Evolutionary conservation across 805 yeast species (phyloP).

Genomic region (Kluyveromyces dobzhanskii): DNA sequence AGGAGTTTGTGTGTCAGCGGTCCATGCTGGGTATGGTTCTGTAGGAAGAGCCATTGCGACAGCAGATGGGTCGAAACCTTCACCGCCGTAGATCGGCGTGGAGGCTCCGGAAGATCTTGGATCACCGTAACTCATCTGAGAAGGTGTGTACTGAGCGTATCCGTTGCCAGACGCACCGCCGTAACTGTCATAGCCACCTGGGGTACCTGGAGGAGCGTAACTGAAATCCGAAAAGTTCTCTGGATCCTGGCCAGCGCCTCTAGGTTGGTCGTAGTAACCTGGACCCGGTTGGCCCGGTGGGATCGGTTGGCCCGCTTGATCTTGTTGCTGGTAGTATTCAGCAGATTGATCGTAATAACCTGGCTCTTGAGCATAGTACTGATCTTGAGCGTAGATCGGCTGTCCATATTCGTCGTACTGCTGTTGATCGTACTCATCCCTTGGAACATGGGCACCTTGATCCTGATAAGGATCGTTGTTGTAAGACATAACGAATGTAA

Average conservation of each 20-base stretch:
- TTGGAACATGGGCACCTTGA: slow-evolving; percentile 20
- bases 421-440: slow-evolving; percentile 14
- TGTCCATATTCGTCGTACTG: slow-evolving; percentile 34
- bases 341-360: slow-evolving; percentile 30
- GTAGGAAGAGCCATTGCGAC: slow-evolving; percentile 65
- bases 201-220: slow-evolving; percentile 48
- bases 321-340: slow-evolving; percentile 35
- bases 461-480: slow-evolving; percentile 23
- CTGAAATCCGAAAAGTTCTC: slow-evolving; percentile 64
- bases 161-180: slow-evolving; percentile 65
- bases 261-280: slow-evolving; percentile 45
- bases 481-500: slow-evolving; percentile 16
- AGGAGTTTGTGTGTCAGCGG: slow-evolving; percentile 90
- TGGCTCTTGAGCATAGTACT: slow-evolving; percentile 29
- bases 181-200: slow-evolving; percentile 44
- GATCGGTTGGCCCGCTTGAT: too few species aligned
- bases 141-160: slow-evolving; percentile 59
- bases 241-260: slow-evolving; percentile 39
- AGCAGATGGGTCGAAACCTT: slow-evolving; percentile 49
- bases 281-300: slow-evolving; percentile 32
- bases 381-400: slow-evolving; percentile 32
- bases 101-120: slow-evolving; percentile 88
- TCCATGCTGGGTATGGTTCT: slow-evolving; percentile 99
- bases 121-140: slow-evolving; percentile 78
- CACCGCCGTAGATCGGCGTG: slow-evolving; percentile 79